Evolutionary conservation across 2,329 filamentous ascomycete species (phyloP), one percentile per base, ranked within the genome.

Genomic region (Leptographium lundbergii): DNA sequence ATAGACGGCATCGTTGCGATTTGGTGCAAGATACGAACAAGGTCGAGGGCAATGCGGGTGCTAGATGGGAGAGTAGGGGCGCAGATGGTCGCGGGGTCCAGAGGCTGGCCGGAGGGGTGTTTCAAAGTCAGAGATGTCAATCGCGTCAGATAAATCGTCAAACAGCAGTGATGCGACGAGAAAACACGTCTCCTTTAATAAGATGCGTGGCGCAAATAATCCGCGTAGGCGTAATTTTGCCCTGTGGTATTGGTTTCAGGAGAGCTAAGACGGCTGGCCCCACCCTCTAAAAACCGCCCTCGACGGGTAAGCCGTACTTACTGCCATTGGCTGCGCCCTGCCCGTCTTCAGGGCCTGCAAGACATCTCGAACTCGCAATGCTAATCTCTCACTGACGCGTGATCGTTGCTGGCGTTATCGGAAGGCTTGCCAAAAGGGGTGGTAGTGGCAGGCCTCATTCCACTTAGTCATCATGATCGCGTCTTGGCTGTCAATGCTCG

Each of bases 1-100:
- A 96, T 95, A 62, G 89, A 87, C 69, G 87, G 88, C 88, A 91
- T 89, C 10, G 29, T 59, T 47, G 53, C 47, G 42, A 47, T 50
- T 34, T 36, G 39, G 25, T 19, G 24, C 32, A 34, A 34, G 32
- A 34, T 25, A 39, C 32, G n/a, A 13, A 22, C n/a, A 39, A 22
- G 50, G 25, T 19, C 17, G 25, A 17, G 53, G 19, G 42, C 19
- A 45, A 3, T 17, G 39, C 36, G 54, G 54, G 29, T 56, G 27
- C 34, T 19, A 14, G 14, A 17, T 42, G 39, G 39, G 39, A n/a
- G 2, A n/a, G 19, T 39, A 39, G 17, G 19, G 19, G 19, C 6
- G 42, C 6, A 45, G 42, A 45, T 19, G 2, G 42, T 45, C 17
- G 42, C 7, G 42, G 19, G 42, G 42, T n/a, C 42, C 42, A n/a